Evolutionary conservation across 495 filamentous ascomycete genomes (phyloP).

Genomic region (Evernia prunastri): DNA sequence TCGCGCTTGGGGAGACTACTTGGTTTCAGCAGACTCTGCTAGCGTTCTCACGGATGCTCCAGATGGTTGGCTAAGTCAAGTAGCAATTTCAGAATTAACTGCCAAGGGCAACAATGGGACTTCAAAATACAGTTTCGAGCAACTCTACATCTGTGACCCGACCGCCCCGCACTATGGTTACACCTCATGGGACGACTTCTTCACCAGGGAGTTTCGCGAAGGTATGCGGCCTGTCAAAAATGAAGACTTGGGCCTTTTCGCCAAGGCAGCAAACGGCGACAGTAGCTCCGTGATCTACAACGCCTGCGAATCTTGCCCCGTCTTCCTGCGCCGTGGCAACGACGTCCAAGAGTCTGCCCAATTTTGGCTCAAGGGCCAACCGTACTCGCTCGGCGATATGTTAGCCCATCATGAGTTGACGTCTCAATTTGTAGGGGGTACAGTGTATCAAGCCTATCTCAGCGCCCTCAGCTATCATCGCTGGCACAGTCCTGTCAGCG

Average conservation of each 20-base stretch:
- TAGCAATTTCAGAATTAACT: slow-evolving; percentile 40
- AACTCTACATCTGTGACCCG: slow-evolving; percentile 39
- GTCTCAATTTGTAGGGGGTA: slow-evolving; percentile 49
- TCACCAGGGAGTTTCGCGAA: slow-evolving; percentile 53
- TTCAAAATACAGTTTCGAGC: slow-evolving; percentile 28
- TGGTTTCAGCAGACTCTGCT: slow-evolving; percentile 45
- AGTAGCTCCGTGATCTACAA: slow-evolving; percentile 51
- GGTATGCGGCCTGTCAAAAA: slow-evolving; percentile 53
- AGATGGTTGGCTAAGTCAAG: slow-evolving; percentile 49
- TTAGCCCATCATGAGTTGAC: slow-evolving; percentile 47
- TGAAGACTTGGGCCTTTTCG: slow-evolving; percentile 42
- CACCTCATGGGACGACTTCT: slow-evolving; percentile 71
- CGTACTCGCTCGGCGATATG: slow-evolving; percentile 59
- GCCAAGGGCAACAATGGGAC: slow-evolving; percentile 41
- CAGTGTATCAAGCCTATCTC: slow-evolving; percentile 63
- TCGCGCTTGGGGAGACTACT: slow-evolving; percentile 58
- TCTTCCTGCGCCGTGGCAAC: slow-evolving; percentile 29
- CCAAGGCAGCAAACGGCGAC: not conserved
- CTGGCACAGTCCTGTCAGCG: slow-evolving; percentile 61
- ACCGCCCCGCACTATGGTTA: slow-evolving; percentile 46
- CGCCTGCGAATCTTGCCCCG: slow-evolving; percentile 57
- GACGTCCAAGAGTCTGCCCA: slow-evolving; percentile 39
- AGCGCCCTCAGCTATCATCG: slow-evolving; percentile 61
- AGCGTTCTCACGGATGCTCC: slow-evolving; percentile 40
- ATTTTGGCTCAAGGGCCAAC: slow-evolving; percentile 70